Evolutionary conservation across 2,329 filamentous ascomycete species (phyloP).

Genomic region (Trichoderma pleuroti): DNA sequence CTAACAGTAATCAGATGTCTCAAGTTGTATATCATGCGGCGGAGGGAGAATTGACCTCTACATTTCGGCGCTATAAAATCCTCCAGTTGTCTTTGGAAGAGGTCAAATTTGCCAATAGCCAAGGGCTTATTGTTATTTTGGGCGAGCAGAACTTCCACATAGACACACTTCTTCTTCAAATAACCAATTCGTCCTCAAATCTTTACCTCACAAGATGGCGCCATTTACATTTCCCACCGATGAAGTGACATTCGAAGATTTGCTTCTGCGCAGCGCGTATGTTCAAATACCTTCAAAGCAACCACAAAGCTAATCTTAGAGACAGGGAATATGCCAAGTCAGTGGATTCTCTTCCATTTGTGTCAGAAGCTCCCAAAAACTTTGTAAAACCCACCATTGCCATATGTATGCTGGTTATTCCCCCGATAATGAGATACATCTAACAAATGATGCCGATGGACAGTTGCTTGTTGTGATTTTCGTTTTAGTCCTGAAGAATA

Average conservation of each 20-base stretch:
- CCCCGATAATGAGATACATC: neutral
- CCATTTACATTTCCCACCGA: neutral
- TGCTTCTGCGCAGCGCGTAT: neutral
- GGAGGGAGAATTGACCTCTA: neutral
- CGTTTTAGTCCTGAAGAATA: neutral
- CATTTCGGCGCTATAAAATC: neutral
- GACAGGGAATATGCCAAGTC: neutral
- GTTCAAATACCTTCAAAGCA: neutral
- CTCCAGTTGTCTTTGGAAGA: neutral
- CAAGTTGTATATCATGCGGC: neutral
- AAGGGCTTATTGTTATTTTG: neutral
- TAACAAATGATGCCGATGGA: neutral
- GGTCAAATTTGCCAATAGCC: neutral
- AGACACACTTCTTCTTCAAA: neutral
- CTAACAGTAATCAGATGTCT: neutral
- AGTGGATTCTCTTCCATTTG: neutral
- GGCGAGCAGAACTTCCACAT: neutral
- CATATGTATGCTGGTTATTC: neutral
- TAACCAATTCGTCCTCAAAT: neutral
- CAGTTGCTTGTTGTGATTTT: neutral
- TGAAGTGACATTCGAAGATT: neutral
- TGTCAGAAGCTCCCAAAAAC: neutral
- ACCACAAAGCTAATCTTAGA: neutral
- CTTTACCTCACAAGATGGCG: neutral
- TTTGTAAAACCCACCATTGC: neutral